Evolutionary conservation across 345 rosid species (phyloP).

Genomic region (Orychophragmus violaceus): DNA sequence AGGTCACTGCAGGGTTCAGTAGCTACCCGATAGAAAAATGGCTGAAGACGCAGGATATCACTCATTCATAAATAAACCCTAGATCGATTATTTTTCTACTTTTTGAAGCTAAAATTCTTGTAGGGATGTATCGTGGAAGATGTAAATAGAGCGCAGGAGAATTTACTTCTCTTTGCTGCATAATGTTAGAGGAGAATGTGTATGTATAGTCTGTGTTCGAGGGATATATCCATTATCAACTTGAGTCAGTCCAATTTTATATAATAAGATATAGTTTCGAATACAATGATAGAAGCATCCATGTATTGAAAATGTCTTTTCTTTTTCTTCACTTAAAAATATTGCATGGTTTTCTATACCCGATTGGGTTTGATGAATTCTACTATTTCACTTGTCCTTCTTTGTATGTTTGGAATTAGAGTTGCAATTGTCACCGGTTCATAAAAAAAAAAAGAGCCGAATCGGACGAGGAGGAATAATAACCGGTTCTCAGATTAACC

Average conservation of each 20-base stretch:
- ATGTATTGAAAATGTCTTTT: background rate
- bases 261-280: background rate
- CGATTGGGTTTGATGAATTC: too few relatives aligned
- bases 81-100: conserved; percentile 11
- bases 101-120: conserved; percentile 13
- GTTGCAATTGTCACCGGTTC: too few relatives aligned
- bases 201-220: background rate
- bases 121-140: conserved; percentile 25
- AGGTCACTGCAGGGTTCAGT: conserved; percentile 25
- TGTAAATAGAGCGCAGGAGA: conserved; percentile 25
- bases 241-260: background rate
- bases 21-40: conserved; percentile 13
- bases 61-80: conserved; percentile 7
- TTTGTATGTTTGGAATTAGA: too few relatives aligned
- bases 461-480: too few relatives aligned
- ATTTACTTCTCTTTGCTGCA: background rate
- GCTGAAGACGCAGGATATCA: conserved; percentile 18
- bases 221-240: background rate
- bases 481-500: background rate
- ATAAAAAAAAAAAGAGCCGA: too few relatives aligned
- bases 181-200: background rate
- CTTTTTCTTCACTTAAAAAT: background rate
- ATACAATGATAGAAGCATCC: background rate
- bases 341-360: too few relatives aligned
- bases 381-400: too few relatives aligned